Evolutionary conservation across 1,284 basidiomycete species (phyloP), one percentile per base, ranked within the genome.

Genomic region (Trichosporon ovoides): DNA sequence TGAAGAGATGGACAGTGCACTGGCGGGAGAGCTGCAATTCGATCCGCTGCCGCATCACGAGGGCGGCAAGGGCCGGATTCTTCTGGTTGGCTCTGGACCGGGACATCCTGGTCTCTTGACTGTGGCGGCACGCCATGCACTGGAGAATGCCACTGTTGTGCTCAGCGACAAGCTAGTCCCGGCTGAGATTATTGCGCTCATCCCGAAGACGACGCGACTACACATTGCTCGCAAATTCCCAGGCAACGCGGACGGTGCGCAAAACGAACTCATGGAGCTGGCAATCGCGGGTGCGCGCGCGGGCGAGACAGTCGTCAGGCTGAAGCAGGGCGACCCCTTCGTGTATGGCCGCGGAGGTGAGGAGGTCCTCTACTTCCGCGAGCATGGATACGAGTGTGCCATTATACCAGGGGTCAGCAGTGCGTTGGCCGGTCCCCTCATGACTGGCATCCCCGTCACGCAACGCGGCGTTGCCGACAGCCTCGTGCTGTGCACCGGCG

Each of bases 101-200:
- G 95, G 95, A 4, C 93, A 96, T 67, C 92, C 95, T 0, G 88
- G 88, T 1, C 83, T 98, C 12, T 84, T 98, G 49, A 98, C 95
- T 1, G 79, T 91, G 9, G 88, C 93, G 0, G 91, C 93, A 0
- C 88, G 89, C 66, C 82, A 82, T 19, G 85, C 89, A 0, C 83
- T 98, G 48, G 82, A 83, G 61, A 82, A 85, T 9, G 89, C 92
- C 1, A 85, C 94, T 63, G 80, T 97, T 36, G 88, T 98, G 19
- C 83, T 98, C 5, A 90, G 91, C 10, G 95, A 98, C 80, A 98
- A 98, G 73, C 87, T 98, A 16, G 95, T 98, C 1, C 95, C 95
- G 0, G 83, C 87, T 7, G 85, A 87, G 13, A 89, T 98, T 16
- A 85, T 98, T 28, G 85, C 83, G 0, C 81, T 97, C n/a, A 90